These are phyloP conservation scores for Geranomyces variabilis DNA, from an alignment of 192 early-diverging fungal genomes.

Conservation along the genomic window DNA sequence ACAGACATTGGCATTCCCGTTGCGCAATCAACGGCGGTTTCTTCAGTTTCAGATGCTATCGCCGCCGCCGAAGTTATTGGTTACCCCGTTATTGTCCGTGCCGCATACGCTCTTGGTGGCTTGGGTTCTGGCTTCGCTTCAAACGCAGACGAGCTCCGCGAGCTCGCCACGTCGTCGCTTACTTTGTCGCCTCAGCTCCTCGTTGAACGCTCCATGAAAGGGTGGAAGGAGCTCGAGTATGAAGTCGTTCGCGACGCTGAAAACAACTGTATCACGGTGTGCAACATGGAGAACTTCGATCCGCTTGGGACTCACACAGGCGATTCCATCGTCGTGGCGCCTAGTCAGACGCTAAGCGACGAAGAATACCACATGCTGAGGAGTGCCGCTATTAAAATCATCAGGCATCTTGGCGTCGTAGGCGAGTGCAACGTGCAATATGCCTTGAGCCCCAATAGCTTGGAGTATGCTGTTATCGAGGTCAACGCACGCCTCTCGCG, in stretches of 20 bases:
- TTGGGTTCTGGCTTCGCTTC: conserved; percentile 96
- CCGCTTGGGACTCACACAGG: conserved; percentile 99
- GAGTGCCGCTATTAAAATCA: conserved; percentile 93
- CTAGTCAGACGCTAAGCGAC: conserved; percentile 94
- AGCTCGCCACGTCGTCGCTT: conserved; percentile 84
- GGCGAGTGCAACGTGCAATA: conserved; percentile 99
- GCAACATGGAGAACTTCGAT: conserved; percentile 99
- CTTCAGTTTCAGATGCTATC: conserved; percentile 86
- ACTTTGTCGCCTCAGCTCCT: conserved; percentile 89
- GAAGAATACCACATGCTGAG: conserved; percentile 99
- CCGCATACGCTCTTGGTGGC: conserved; percentile 93
- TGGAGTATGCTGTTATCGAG: conserved; percentile 98
- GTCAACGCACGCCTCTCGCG: conserved; percentile 96
- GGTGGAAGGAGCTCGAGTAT: conserved; percentile 99
- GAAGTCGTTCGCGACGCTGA: conserved; percentile 94
- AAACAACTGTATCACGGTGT: conserved; percentile 99
- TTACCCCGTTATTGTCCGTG: conserved; percentile 94
- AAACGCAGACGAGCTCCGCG: conserved; percentile 70
- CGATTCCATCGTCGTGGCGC: conserved; percentile 98
- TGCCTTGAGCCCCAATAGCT: conserved; percentile 89
- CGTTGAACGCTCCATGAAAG: conserved; percentile 97
- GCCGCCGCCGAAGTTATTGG: conserved; percentile 80
- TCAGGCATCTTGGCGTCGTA: conserved; percentile 96
- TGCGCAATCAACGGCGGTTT: conserved; percentile 85
- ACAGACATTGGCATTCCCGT: conserved; percentile 83